A percentile compares a stretch with the other conserved stretches of the same genome.
Conservation (phyloP, 306 rosid species). For the Castanopsis chinensis region DNA sequence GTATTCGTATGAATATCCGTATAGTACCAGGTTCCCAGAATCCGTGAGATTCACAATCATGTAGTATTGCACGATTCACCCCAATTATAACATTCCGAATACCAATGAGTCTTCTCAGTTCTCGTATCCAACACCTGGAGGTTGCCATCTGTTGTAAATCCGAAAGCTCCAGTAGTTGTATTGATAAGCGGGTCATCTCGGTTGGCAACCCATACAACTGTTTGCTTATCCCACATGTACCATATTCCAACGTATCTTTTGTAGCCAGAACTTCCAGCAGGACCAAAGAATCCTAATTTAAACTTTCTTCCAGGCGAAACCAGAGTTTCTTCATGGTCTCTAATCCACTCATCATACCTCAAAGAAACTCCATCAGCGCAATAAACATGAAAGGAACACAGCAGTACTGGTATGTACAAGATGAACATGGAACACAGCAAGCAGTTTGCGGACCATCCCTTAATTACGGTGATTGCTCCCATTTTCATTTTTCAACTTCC, state of each 20-base stretch:
- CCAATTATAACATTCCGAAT: background rate
- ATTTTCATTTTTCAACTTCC: background rate
- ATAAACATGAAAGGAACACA: background rate
- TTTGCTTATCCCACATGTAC: background rate
- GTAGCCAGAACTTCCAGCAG: background rate
- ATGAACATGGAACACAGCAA: background rate
- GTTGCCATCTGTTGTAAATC: constrained; percentile 30
- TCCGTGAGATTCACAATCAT: constrained; percentile 27
- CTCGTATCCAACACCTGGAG: constrained; percentile 10
- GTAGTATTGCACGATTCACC: background rate
- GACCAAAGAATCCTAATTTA: constrained; percentile 38
- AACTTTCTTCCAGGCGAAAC: constrained; percentile 28
- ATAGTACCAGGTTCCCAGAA: constrained; percentile 42
- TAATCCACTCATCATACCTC: background rate
- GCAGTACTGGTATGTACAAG: background rate
- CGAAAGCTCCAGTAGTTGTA: constrained; percentile 13
- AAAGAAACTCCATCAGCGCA: constrained; percentile 4
- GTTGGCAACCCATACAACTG: constrained; percentile 51
- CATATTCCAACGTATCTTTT: too few relatives aligned
- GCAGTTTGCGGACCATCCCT: background rate
- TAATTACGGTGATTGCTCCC: background rate
- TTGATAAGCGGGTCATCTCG: constrained; percentile 7
- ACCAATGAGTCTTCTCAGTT: constrained; percentile 8
- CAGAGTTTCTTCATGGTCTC: background rate
- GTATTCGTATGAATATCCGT: too few relatives aligned